Evolutionary conservation across 1,139 yeast species (phyloP), one percentile per base, ranked within the genome.

Genomic region (Kodamaea suecica): DNA sequence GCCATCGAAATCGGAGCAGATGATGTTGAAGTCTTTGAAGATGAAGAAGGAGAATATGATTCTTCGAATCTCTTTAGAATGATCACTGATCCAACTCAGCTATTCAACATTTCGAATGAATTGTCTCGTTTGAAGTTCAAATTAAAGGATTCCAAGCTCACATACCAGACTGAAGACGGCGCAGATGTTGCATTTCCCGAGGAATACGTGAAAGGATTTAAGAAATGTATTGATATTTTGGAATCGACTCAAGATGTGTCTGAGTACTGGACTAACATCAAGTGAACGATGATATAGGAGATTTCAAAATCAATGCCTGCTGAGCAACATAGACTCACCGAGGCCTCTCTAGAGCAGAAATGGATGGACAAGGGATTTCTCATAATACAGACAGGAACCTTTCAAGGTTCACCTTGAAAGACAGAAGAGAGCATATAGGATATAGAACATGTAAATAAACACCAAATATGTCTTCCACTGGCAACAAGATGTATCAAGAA

Each of bases 1-100:
- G 78, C 87, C 6, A 66, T 86, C 21, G 97, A 90, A 14, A 54
- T 78, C 12, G 97, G 95, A 0, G 90, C 92, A 7, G 94, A 85
- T 43, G 97, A 92, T 52, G 73, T 85, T 6, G 85, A 74, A 37
- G 76, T 71, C 27, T 63, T 65, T 32, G 64, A 57, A 17, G 74
- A 68, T 16, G 56, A 58, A 23, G 71, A 64, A 3, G 55, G 57
- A 11, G 73, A 64, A 34, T 69, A 70, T 37, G 70, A 66, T 15
- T 74, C 73, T 9, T 16, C 12, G 9, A 65, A 55, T 8, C 60
- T 61, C 29, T 70, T 49, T 47, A 57, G 61, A 37, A 45, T 68
- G 15, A 54, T 73, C 27, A 82, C 94, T 0, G 86, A 76, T 25
- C 79, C 90, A 0, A 55, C 69, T 9, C 83, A 77, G 11, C 70